Evolutionary conservation across 2,329 filamentous ascomycete species (phyloP).

Genomic region (Xylariomycetidae sp.): DNA sequence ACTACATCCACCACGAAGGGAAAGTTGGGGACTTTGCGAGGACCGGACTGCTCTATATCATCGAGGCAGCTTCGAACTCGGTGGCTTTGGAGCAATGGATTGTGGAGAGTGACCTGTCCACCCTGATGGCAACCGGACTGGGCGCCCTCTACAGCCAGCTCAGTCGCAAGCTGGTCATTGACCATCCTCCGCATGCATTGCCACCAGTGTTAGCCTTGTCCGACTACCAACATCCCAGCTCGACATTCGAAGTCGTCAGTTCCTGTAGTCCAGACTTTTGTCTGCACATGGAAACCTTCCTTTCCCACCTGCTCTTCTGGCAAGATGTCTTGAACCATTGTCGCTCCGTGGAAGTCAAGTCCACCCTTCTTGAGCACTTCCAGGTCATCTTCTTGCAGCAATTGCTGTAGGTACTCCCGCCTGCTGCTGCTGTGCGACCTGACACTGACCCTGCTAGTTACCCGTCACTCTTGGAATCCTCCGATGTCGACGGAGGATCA

Average conservation of each 20-base stretch:
- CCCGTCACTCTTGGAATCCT: constrained; percentile 91
- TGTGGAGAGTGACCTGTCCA: constrained; percentile 92
- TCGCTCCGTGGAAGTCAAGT: constrained; percentile 83
- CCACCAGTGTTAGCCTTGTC: constrained; percentile 84
- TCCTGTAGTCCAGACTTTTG: constrained; percentile 71
- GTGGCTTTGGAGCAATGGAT: constrained; percentile 88
- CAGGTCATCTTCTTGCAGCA: constrained; percentile 95
- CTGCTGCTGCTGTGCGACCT: neutral
- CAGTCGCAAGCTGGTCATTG: constrained; percentile 73
- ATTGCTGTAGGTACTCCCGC: constrained; percentile 58
- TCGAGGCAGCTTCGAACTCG: constrained; percentile 84
- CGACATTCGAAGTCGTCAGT: constrained; percentile 64
- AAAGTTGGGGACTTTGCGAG: constrained; percentile 92
- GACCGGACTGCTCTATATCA: constrained; percentile 90
- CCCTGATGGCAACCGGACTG: constrained; percentile 91
- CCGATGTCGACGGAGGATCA: constrained; percentile 92
- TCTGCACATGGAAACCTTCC: constrained; percentile 83
- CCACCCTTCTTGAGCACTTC: constrained; percentile 91
- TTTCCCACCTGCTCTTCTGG: constrained; percentile 95
- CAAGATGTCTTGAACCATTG: constrained; percentile 97
- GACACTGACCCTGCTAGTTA: constrained; percentile 52
- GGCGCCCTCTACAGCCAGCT: constrained; percentile 67
- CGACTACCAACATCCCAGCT: constrained; percentile 72
- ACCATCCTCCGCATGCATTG: constrained; percentile 66
- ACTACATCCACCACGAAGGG: constrained; percentile 94